Percentiles rank a stretch among this genome's conserved stretches.
Conservation (phyloP, 345 rosid genomes). For the Acer saccharum region DNA sequence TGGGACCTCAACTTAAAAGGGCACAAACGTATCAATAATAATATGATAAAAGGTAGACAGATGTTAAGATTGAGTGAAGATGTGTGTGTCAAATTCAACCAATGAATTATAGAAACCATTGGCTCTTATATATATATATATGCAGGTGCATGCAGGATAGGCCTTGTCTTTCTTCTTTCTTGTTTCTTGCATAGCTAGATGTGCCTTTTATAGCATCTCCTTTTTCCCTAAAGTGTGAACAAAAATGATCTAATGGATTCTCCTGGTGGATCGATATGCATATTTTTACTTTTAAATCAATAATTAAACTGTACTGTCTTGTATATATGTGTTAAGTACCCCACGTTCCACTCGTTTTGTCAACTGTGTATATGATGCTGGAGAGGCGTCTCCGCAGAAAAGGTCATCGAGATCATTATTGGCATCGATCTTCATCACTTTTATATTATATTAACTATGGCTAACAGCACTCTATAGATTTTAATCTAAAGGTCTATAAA, state of each 20-base stretch:
- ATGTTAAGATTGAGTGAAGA: not conserved
- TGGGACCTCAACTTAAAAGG: not conserved
- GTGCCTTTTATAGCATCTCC: slow-evolving; percentile 1
- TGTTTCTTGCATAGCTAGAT: not conserved
- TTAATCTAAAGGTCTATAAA: no score
- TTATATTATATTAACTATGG: no score
- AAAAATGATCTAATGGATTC: not conserved
- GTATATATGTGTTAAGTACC: no score
- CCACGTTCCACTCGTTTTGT: not conserved
- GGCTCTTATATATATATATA: no score
- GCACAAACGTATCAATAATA: not conserved
- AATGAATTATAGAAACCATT: no score
- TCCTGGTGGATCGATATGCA: no score
- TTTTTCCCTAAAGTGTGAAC: slow-evolving; percentile 23
- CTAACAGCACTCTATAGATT: no score
- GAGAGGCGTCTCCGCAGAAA: not conserved
- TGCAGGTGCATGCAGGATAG: not conserved
- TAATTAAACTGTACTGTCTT: no score
- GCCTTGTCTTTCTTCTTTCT: not conserved
- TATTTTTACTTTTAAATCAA: no score
- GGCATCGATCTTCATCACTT: not conserved
- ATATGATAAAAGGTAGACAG: not conserved
- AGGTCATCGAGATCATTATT: slow-evolving; percentile 13
- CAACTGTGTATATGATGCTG: slow-evolving; percentile 3
- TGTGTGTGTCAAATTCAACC: not conserved